These are phyloP conservation scores for Salix udensis DNA, from an alignment of 345 rosid species.

Conservation along the genomic window DNA sequence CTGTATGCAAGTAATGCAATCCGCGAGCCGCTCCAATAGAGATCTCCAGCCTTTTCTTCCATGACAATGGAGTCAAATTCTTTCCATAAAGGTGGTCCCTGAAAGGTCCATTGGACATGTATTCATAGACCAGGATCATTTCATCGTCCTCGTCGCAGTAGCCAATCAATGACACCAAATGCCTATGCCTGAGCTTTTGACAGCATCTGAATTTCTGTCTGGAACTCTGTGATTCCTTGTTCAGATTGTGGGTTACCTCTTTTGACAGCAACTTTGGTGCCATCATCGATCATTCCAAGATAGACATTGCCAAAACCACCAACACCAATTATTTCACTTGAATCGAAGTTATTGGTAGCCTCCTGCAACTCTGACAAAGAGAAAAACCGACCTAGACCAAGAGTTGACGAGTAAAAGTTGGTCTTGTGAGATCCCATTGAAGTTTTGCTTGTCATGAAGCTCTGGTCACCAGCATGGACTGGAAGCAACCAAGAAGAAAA, in stretches of 20 bases:
- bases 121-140: conserved; percentile 81
- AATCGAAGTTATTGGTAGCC: conserved; percentile 65
- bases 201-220: conserved; percentile 82
- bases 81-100: conserved; percentile 74
- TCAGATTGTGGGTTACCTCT: conserved; percentile 87
- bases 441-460: conserved; percentile 62
- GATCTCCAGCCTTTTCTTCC: conserved; percentile 80
- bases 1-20: conserved; percentile 77
- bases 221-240: conserved; percentile 79
- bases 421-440: conserved; percentile 51
- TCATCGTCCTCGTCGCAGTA: conserved; percentile 72
- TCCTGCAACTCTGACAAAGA: conserved; percentile 68
- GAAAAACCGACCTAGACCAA: conserved; percentile 68
- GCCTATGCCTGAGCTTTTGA: conserved; percentile 85
- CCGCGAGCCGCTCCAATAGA: conserved; percentile 78
- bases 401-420: conserved; percentile 47
- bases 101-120: conserved; percentile 78
- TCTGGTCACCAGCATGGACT: conserved; percentile 58
- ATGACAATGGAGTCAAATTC: conserved; percentile 53
- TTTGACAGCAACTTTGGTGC: conserved; percentile 72
- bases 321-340: conserved; percentile 59
- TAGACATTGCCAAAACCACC: conserved; percentile 88
- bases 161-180: conserved; percentile 75
- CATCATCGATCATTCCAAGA: conserved; percentile 56
- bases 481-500: conserved; percentile 87